Conservation (phyloP, 495 filamentous ascomycete species). For the Aspergillus carlsbadensis region DNA sequence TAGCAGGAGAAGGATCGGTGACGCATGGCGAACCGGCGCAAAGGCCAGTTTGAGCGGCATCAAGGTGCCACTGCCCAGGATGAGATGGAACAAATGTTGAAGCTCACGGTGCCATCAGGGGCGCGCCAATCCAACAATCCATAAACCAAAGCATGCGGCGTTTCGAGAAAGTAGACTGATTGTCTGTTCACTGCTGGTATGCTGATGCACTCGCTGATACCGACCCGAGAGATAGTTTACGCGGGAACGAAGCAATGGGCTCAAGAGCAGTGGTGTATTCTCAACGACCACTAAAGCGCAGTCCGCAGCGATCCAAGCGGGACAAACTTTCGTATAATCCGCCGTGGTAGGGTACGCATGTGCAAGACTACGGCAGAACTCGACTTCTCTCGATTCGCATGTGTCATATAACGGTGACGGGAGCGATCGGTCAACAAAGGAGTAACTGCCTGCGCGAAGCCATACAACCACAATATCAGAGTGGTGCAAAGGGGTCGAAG, state of each 20-base stretch:
- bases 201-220: constrained; percentile 66
- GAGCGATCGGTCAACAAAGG: constrained; percentile 37
- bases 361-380: constrained; percentile 45
- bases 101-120: neutral
- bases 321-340: constrained; percentile 21
- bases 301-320: constrained; percentile 33
- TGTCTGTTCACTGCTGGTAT: constrained; percentile 35
- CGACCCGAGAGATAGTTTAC: constrained; percentile 26
- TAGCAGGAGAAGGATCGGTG: neutral
- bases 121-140: neutral
- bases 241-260: constrained; percentile 22
- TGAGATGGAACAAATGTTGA: neutral
- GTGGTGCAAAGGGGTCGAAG: constrained; percentile 32
- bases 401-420: constrained; percentile 30
- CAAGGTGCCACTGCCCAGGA: neutral
- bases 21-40: neutral
- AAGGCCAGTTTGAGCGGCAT: neutral
- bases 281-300: constrained; percentile 33
- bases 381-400: constrained; percentile 44
- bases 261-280: constrained; percentile 25
- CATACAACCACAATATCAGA: constrained; percentile 27
- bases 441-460: constrained; percentile 38
- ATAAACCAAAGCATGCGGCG: neutral
- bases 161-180: constrained; percentile 2
- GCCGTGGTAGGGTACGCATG: constrained; percentile 23